Conservation (phyloP, 192 early-diverging fungal species). For the Umbelopsis isabellina region DNA sequence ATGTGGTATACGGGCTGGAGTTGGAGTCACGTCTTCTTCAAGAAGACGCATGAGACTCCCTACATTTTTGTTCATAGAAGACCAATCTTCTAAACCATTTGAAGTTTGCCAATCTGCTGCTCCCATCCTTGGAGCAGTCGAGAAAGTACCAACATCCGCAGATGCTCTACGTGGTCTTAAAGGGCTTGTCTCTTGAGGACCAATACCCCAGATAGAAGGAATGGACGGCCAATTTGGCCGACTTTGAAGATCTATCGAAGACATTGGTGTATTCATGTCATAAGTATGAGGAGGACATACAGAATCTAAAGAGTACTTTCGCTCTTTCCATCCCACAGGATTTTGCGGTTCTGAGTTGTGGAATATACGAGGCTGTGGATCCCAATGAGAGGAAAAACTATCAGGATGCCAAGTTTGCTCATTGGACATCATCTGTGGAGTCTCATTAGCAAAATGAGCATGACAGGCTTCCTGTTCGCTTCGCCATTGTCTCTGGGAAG, state of each 20-base stretch:
- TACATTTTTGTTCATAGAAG: not conserved
- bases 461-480: not conserved
- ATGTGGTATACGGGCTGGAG: not conserved
- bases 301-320: constrained; percentile 2
- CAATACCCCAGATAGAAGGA: constrained; percentile 1
- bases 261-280: not conserved
- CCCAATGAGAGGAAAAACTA: constrained; percentile 1
- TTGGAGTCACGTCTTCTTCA: constrained; percentile 10
- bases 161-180: constrained; percentile 4
- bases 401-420: not conserved
- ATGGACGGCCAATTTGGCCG: not conserved
- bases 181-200: not conserved
- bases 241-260: not conserved
- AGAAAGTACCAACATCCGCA: not conserved
- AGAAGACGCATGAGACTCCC: constrained; percentile 9
- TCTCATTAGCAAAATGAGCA: not conserved
- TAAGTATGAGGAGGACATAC: not conserved
- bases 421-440: not conserved
- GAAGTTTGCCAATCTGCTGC: not conserved
- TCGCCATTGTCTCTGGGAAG: not conserved
- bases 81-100: constrained; percentile 4
- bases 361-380: not conserved
- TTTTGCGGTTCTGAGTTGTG: not conserved
- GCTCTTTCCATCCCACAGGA: not conserved
- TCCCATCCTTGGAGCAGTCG: not conserved